These are phyloP conservation scores for Moricandia moricandioides DNA, from an alignment of 345 rosid genomes.

Conservation along the genomic window DNA sequence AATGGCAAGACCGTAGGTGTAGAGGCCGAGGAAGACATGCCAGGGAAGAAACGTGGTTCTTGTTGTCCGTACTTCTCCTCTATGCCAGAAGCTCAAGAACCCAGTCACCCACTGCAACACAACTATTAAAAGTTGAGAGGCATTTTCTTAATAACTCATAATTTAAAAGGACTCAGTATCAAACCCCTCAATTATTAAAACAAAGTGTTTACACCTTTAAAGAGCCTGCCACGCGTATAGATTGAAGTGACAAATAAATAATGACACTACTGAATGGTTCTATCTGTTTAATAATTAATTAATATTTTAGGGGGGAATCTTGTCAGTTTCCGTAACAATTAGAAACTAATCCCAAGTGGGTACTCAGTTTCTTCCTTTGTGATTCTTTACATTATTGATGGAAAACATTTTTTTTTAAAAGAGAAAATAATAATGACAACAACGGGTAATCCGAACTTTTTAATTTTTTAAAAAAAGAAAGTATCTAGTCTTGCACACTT, in stretches of 20 bases:
- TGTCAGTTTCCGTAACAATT: constrained; percentile 18
- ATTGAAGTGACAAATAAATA: background rate
- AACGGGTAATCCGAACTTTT: constrained; percentile 18
- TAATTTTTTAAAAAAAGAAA: background rate
- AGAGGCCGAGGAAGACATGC: constrained; percentile 89
- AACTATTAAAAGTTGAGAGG: background rate
- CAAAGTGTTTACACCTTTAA: background rate
- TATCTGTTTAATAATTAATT: too few relatives aligned
- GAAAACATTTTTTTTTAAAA: background rate
- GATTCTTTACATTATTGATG: constrained; percentile 23
- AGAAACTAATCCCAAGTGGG: constrained; percentile 31
- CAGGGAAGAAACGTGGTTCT: constrained; percentile 74
- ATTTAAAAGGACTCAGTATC: background rate
- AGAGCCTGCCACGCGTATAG: background rate
- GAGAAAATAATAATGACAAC: background rate
- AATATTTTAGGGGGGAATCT: constrained; percentile 4
- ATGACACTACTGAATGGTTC: constrained; percentile 6
- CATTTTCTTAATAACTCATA: background rate
- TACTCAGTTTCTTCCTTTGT: background rate
- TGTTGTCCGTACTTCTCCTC: constrained; percentile 58
- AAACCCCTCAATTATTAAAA: background rate
- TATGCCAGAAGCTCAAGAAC: constrained; percentile 83
- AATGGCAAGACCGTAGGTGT: constrained; percentile 77
- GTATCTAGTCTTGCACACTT: constrained; percentile 3
- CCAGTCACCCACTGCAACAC: constrained; percentile 81